Conservation (phyloP, 805 yeast species). For the Jamesozyma hellenica region DNA sequence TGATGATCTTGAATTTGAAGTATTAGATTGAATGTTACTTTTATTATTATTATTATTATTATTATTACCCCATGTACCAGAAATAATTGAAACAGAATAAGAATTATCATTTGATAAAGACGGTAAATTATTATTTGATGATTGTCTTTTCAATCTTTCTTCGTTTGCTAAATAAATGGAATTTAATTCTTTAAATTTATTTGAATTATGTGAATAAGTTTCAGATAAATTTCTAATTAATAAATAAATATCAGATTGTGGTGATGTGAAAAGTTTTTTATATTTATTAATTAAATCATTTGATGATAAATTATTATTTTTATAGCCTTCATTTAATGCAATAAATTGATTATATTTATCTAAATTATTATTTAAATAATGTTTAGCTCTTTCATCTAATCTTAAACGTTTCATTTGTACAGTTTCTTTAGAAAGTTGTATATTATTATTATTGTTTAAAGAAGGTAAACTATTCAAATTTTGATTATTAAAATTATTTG, state of each 20-base stretch:
- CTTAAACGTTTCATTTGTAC: conserved; percentile 39
- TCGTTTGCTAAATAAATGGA: conserved; percentile 23
- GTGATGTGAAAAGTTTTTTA: conserved; percentile 37
- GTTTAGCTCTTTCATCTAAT: conserved; percentile 77
- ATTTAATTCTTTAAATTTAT: conserved; percentile 34
- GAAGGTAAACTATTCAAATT: conserved; percentile 1
- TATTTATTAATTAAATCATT: conserved; percentile 39
- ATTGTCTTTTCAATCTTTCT: conserved; percentile 14
- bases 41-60: no score
- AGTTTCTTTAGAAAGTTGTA: not conserved
- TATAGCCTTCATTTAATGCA: conserved; percentile 39
- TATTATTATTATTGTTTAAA: not conserved
- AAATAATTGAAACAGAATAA: conserved; percentile 11
- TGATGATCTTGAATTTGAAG: conserved; percentile 8
- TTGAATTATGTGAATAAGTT: conserved; percentile 39
- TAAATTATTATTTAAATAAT: conserved; percentile 51
- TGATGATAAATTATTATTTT: conserved; percentile 38
- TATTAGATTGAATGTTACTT: no score
- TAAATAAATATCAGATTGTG: conserved; percentile 42
- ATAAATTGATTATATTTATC: conserved; percentile 40
- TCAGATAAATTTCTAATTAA: conserved; percentile 54
- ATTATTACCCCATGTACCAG: conserved; percentile 29
- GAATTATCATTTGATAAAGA: conserved; percentile 13
- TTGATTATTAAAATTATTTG: conserved; percentile 4
- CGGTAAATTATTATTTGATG: conserved; percentile 15